Evolutionary conservation across 768 basidiomycete species (phyloP), one percentile per base, ranked within the genome.

Genomic region (Rickenella mellea): DNA sequence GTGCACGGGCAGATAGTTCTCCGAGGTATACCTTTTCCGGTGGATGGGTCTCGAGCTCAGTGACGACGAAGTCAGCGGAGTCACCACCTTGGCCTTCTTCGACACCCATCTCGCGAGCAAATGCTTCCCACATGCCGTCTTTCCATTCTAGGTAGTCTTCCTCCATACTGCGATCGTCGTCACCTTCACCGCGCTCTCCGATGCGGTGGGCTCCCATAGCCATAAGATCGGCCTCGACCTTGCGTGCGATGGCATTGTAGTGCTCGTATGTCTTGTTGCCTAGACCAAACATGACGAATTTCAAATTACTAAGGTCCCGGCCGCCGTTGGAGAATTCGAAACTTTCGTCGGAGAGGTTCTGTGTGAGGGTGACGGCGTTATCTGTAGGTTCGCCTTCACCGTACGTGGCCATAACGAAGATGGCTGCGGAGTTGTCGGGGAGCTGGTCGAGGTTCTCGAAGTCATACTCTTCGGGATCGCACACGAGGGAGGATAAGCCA

Each of bases 101-200:
- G 39, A 96, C 90, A 40, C 74, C 73, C 74, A 97, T 74, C 17
- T 74, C 74, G 42, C 70, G 60, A n/a, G 91, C 73, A 47, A 98
- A 88, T 4, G 80, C 78, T 14, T 84, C 81, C 87, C 92, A 98
- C 92, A 98, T 93, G 51, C 72, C 74, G 56, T 99, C 94, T 62
- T 98, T 99, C 94, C 94, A 99, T 54, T 89, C 92, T 10, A 99
- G 76, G 60, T 98, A 99, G 62, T 99, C 94, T 67, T 99, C 94
- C 61, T 99, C 94, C 93, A 99, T 97, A 57, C 86, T 91, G 71
- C 96, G 96, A 64, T 99, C 96, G 56, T 99, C 94, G 56, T 99
- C 96, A 49, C 94, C 94, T 62, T 98, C 93, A 8, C 94, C 94
- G 28, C 83, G 72, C 58, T 83, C 81, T 31, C 92, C 92, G 27